Base-by-base conservation (phyloP, 306 rosid species). In the Chamaecrista fasciculata region DNA sequence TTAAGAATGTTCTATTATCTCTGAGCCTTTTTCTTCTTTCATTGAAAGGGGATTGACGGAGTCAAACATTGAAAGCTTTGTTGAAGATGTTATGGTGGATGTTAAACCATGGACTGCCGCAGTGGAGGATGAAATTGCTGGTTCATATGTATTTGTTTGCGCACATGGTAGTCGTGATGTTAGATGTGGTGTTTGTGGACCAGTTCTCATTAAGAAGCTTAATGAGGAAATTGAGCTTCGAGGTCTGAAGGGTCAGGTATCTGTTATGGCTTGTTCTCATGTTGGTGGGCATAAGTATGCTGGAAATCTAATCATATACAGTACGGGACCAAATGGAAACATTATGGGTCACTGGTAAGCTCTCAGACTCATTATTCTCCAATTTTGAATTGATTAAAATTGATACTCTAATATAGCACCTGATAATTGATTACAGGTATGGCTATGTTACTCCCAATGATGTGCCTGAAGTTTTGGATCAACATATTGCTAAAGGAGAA, bases 111-210 rank as follows among this genome's bases (percentile, higher is more conserved):
- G 98, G 98, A 70, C 76, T 18, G 81, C 83, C 34, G 83, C 82
- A 76, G 86, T 71, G 69, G 74, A 18, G 42, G 87, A 84, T 70
- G 80, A 14, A 51, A 63, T 88, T 44, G 52, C 69, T n/a, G 96
- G 97, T 56, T 85, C 97, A 2, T 73, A 80, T 31, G 86, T 94
- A 14, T 94, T 94, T 79, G 97, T 94, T 12, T 94, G 98, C 60
- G 86, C 97, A 59, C 98, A 94, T 79, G 98, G 82, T 36, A 90
- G 91, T 67, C 97, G 97, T 14, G 98, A 94, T 59, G 76, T 71
- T 62, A 89, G 97, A 75, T 94, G 98, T n/a, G 97, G 98, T 71
- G 95, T 92, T 51, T 89, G 96, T 65, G 98, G 98, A 70, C 98
- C 96, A 3, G 82, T 62, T 78, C 87, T 92, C 24, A 86, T 87